A percentile compares a stretch with the other conserved stretches of the same genome.
Evolutionary conservation across 2,329 filamentous ascomycete genomes (phyloP).

Genomic region (Cladosporium sphaerospermum): DNA sequence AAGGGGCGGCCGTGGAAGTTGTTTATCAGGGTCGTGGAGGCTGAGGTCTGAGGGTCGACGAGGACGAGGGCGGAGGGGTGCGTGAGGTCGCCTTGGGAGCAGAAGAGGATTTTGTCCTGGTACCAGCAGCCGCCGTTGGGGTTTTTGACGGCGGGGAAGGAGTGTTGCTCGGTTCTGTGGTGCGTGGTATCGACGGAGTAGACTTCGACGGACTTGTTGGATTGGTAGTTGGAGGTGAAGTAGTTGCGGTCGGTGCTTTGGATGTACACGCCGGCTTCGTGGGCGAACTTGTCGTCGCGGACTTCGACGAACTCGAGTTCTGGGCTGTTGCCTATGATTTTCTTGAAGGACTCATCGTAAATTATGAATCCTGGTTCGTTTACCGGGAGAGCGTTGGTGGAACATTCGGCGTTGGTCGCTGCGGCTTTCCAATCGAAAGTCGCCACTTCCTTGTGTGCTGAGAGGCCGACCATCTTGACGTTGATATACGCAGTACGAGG

Average conservation of each 20-base stretch:
- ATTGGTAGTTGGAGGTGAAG: conserved; percentile 27
- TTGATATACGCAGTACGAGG: too few species aligned
- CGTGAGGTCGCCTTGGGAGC: conserved; percentile 15
- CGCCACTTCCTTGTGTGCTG: neutral
- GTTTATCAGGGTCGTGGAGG: conserved; percentile 39
- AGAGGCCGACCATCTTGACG: too few species aligned
- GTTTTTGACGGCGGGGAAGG: conserved; percentile 11
- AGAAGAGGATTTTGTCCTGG: conserved; percentile 17
- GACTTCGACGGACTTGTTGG: conserved; percentile 12
- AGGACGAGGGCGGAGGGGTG: conserved; percentile 14
- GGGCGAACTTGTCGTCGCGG: conserved; percentile 14
- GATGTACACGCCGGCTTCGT: conserved; percentile 32
- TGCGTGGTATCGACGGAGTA: conserved; percentile 15
- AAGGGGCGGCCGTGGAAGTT: conserved; percentile 57
- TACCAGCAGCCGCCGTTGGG: conserved; percentile 21
- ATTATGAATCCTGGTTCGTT: neutral
- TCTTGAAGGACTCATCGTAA: conserved; percentile 5
- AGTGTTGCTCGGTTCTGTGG: conserved; percentile 6
- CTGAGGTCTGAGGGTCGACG: conserved; percentile 11
- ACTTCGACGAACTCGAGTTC: neutral
- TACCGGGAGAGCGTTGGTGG: neutral
- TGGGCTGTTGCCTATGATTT: neutral
- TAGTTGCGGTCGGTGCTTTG: conserved; percentile 26
- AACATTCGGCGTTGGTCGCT: neutral
- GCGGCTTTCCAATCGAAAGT: conserved; percentile 1